Evolutionary conservation across 148 eudicot species (phyloP).

Genomic region (Amaranthus cruentus): DNA sequence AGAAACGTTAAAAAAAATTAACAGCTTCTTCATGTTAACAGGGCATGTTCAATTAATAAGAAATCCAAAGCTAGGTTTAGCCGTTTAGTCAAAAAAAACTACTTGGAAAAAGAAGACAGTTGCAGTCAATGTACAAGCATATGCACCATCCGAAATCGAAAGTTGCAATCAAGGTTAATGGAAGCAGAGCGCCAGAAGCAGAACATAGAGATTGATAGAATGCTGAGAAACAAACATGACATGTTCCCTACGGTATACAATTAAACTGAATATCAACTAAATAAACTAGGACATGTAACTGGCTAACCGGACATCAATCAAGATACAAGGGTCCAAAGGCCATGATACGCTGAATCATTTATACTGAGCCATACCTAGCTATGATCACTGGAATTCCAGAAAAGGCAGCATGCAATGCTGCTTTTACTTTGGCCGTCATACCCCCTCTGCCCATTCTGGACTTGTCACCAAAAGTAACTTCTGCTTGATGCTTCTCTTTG

Average conservation of each 20-base stretch:
- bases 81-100: background rate
- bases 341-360: background rate
- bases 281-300: background rate
- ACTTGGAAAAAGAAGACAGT: no score
- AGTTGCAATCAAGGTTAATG: background rate
- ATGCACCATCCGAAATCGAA: background rate
- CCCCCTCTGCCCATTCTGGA: constrained; percentile 98
- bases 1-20: background rate
- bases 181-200: background rate
- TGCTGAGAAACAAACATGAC: background rate
- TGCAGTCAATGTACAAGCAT: background rate
- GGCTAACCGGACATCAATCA: background rate
- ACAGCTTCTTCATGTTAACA: background rate
- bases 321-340: background rate
- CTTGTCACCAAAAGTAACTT: constrained; percentile 90
- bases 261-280: background rate
- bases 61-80: background rate
- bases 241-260: background rate
- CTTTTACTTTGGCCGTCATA: constrained; percentile 97
- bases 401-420: constrained; percentile 85
- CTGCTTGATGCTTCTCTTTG: constrained; percentile 68
- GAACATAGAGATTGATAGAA: background rate
- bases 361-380: constrained; percentile 60
- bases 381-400: constrained; percentile 89
- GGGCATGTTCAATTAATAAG: background rate